Evolutionary conservation across 768 basidiomycete genomes (phyloP).

Genomic region (Russula lepida): DNA sequence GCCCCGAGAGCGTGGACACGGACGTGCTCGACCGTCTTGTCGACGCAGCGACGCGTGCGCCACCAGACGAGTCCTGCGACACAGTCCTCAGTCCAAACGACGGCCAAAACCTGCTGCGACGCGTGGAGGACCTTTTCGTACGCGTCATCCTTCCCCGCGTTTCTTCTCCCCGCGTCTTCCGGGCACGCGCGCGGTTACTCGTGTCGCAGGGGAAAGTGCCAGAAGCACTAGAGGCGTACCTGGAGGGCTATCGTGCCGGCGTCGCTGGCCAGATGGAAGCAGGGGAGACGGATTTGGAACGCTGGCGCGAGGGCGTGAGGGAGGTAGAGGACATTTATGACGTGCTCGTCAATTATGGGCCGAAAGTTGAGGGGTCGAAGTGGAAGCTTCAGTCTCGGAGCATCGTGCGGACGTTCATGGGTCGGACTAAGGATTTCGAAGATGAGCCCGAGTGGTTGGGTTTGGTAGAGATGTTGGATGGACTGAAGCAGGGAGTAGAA

Average conservation of each 20-base stretch:
- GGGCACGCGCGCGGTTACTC: constrained; percentile 73
- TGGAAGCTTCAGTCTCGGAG: constrained; percentile 88
- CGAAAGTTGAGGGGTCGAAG: constrained; percentile 47
- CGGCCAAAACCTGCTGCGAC: constrained; percentile 56
- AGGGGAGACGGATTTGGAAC: constrained; percentile 57
- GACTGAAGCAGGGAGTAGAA: constrained; percentile 39
- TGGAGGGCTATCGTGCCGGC: constrained; percentile 77
- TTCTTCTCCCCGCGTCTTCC: constrained; percentile 71
- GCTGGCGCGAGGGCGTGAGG: constrained; percentile 66
- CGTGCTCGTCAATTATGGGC: constrained; percentile 75
- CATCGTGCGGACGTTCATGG: constrained; percentile 82
- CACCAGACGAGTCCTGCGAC: constrained; percentile 31
- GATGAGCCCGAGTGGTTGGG: constrained; percentile 80
- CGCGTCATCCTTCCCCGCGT: constrained; percentile 73
- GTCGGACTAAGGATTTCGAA: constrained; percentile 75
- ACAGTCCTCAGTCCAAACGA: constrained; percentile 45
- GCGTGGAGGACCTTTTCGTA: constrained; percentile 68
- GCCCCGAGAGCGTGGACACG: constrained; percentile 61
- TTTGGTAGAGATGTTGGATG: constrained; percentile 58
- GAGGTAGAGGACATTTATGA: constrained; percentile 84
- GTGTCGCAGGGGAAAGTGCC: constrained; percentile 66
- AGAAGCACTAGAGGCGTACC: constrained; percentile 71
- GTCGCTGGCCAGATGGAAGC: constrained; percentile 50
- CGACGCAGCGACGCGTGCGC: constrained; percentile 64
- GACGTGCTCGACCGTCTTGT: constrained; percentile 88